Evolutionary conservation across 176 grass and related monocot genomes (phyloP).

Genomic region (Oryza australiensis): DNA sequence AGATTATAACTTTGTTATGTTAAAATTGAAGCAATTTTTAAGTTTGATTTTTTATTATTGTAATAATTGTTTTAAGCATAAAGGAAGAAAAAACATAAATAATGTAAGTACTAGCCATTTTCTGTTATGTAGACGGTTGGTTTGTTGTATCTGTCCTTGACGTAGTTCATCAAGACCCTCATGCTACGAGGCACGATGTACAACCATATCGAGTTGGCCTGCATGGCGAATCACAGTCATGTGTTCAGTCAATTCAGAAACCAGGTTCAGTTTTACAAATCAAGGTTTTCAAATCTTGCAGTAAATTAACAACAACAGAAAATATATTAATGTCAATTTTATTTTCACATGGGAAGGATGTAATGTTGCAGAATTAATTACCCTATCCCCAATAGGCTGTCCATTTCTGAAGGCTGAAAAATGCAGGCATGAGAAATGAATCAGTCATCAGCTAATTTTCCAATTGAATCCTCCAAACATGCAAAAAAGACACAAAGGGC

Average conservation of each 20-base stretch:
- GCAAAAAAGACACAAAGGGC: background rate
- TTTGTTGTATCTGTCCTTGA: constrained; percentile 63
- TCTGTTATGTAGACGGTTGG: constrained; percentile 73
- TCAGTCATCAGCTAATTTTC: background rate
- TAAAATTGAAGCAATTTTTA: background rate
- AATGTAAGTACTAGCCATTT: constrained; percentile 47
- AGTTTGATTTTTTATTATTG: background rate
- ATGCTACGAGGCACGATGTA: constrained; percentile 74
- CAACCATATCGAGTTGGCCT: constrained; percentile 68
- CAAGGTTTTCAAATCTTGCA: background rate
- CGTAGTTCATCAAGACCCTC: constrained; percentile 71
- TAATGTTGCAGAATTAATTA: background rate
- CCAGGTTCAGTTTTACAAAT: background rate
- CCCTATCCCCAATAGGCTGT: constrained; percentile 57
- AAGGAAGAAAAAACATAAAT: background rate
- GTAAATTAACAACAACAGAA: background rate
- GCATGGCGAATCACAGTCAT: background rate
- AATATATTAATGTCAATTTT: background rate
- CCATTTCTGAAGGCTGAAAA: constrained; percentile 57
- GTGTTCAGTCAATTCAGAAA: background rate
- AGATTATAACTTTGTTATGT: background rate
- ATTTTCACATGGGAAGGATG: background rate
- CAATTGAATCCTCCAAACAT: background rate
- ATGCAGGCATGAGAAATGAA: background rate
- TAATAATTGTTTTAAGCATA: background rate